phyloP scores from a whole-genome alignment of 768 basidiomycete genomes.

The Termitomyces sp. region DNA sequence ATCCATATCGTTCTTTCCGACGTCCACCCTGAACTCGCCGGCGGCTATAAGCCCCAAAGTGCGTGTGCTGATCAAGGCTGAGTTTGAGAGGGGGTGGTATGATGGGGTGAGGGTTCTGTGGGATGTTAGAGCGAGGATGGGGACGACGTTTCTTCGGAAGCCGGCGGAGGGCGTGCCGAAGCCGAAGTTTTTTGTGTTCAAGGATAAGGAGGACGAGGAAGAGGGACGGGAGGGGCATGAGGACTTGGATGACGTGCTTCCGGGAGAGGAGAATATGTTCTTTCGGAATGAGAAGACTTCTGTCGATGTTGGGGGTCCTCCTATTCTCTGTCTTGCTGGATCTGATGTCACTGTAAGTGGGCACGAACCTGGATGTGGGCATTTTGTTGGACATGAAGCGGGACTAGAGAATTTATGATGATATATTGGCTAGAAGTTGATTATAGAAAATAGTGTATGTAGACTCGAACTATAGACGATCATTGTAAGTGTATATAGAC shows the following conservation, averaged over 20 bases:
- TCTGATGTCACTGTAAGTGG: slow-evolving; percentile 15
- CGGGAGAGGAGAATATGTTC: slow-evolving; percentile 26
- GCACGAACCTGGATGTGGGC: slow-evolving; percentile 38
- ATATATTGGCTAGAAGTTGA: not conserved
- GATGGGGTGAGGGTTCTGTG: slow-evolving; percentile 52
- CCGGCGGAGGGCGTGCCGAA: not conserved
- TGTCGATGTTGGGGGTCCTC: slow-evolving; percentile 13
- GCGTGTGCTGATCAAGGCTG: slow-evolving; percentile 30
- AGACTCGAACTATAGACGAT: too few relatives aligned
- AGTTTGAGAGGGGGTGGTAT: slow-evolving; percentile 62
- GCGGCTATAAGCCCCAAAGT: slow-evolving; percentile 12
- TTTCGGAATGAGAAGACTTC: slow-evolving; percentile 11
- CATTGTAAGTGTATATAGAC: too few relatives aligned
- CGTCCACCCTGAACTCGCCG: slow-evolving; percentile 29
- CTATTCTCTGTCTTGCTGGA: slow-evolving; percentile 41
- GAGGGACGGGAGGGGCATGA: slow-evolving; percentile 28
- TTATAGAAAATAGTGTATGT: not conserved
- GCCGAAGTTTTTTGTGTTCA: slow-evolving; percentile 10
- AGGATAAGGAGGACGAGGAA: slow-evolving; percentile 5
- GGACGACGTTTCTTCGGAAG: slow-evolving; percentile 30
- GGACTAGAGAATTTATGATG: slow-evolving; percentile 25
- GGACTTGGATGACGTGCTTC: slow-evolving; percentile 31
- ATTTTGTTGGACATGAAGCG: slow-evolving; percentile 30
- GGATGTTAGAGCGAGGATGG: slow-evolving; percentile 43
- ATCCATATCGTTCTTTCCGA: slow-evolving; percentile 37